Evolutionary conservation across 192 early-diverging fungal species (phyloP), one percentile per base, ranked within the genome.

Genomic region (Coemansia sp.): DNA sequence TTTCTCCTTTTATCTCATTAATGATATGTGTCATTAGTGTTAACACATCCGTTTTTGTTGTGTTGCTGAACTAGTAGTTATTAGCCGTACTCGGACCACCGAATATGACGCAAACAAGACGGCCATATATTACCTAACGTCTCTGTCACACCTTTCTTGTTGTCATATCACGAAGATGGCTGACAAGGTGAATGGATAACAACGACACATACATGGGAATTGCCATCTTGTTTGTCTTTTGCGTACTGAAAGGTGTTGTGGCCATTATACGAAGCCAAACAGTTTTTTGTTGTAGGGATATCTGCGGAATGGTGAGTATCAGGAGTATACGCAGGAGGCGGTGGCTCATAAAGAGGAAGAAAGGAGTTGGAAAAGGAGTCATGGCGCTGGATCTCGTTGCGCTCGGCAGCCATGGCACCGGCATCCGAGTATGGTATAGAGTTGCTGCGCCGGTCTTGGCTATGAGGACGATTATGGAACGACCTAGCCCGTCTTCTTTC

Each of bases 341-440:
- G 57, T 41, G 57, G 57, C 57, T 59, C 57, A 15, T 59, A 59
- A 41, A 59, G n/a, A n/a, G 57, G 57, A 10, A 59, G 37, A 15
- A 59, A 18, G 8, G 57, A 4, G 39, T 59, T 41, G 37, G 39
- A 40, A 26, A 39, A 16, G 4, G 57, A 16, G 6, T 41, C 57
- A 41, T 16, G 32, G 39, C 36, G 39, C 57, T 37, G 36, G 2
- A 41, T 3, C 39, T 59, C 57, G 57, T 59, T 13, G 13, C 16
- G 37, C 8, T 59, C 57, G 12, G 57, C 19, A 22, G 57, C 0
- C 57, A 59, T 40, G 36, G 37, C 8, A n/a, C 15, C 57, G 40
- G 57, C 16, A 59, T 13, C 57, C 2, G 57, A 8, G 13, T 39
- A 18, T n/a, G 57, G 19, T 6, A 22, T 54, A 8, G 21, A 22